Evolutionary conservation across 345 rosid genomes (phyloP).

Genomic region (Luvunga scandens): DNA sequence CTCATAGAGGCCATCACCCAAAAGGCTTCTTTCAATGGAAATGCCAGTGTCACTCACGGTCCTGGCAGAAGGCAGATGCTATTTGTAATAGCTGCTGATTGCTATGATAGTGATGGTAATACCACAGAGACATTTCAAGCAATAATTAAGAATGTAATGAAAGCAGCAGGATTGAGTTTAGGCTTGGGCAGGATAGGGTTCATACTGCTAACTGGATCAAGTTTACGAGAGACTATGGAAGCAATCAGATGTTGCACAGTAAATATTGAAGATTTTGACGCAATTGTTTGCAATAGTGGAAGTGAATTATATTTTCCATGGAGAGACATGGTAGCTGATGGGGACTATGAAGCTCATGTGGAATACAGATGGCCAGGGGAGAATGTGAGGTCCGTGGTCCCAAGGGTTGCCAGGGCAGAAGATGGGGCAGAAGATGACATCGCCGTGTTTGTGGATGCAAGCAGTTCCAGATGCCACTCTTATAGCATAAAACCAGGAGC

Average conservation of each 20-base stretch:
- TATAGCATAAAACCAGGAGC: slow-evolving; percentile 64
- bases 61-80: slow-evolving; percentile 80
- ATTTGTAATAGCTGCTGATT: slow-evolving; percentile 70
- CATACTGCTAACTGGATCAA: slow-evolving; percentile 61
- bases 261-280: slow-evolving; percentile 77
- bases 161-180: slow-evolving; percentile 51
- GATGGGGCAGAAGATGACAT: slow-evolving; percentile 51
- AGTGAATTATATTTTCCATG: slow-evolving; percentile 77
- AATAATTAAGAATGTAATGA: slow-evolving; percentile 59
- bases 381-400: slow-evolving; percentile 46
- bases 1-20: slow-evolving; percentile 58
- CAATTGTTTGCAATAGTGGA: slow-evolving; percentile 82
- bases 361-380: slow-evolving; percentile 94
- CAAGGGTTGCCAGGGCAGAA: slow-evolving; percentile 53
- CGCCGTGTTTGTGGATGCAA: slow-evolving; percentile 37
- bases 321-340: slow-evolving; percentile 69
- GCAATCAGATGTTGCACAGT: slow-evolving; percentile 47
- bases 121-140: slow-evolving; percentile 39
- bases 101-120: slow-evolving; percentile 48
- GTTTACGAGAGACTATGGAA: slow-evolving; percentile 54
- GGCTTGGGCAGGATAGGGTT: slow-evolving; percentile 58
- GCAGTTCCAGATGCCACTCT: slow-evolving; percentile 64
- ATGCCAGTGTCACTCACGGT: slow-evolving; percentile 37
- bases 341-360: slow-evolving; percentile 68
- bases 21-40: slow-evolving; percentile 45